A percentile compares a stretch with the other conserved stretches of the same genome.
phyloP scores from a whole-genome alignment of 768 basidiomycete species.

The Pisolithus tinctorius region DNA sequence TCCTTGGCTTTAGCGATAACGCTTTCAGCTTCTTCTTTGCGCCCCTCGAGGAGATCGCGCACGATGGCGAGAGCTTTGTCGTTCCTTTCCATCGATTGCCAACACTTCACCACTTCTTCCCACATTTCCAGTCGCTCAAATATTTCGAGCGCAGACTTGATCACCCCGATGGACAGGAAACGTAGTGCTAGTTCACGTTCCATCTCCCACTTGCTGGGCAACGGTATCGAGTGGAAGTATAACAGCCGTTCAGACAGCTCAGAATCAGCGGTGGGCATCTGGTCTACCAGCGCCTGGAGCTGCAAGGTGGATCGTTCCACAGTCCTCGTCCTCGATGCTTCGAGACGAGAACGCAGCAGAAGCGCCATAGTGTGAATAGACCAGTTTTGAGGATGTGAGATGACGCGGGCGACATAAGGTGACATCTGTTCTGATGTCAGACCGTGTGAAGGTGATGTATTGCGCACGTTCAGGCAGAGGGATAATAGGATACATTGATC shows the following conservation, averaged over 20 bases:
- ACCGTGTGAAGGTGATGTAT: constrained; percentile 84
- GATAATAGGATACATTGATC: constrained; percentile 92
- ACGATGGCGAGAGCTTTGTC: constrained; percentile 80
- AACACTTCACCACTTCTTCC: constrained; percentile 93
- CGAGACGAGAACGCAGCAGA: constrained; percentile 86
- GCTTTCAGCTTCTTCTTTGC: constrained; percentile 74
- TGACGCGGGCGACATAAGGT: constrained; percentile 85
- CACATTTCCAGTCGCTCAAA: constrained; percentile 96
- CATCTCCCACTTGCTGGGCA: constrained; percentile 92
- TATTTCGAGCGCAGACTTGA: constrained; percentile 86
- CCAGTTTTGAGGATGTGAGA: constrained; percentile 91
- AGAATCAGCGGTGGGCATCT: constrained; percentile 88
- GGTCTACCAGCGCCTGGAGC: constrained; percentile 92
- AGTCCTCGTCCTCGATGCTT: constrained; percentile 82
- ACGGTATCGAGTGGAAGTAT: constrained; percentile 72
- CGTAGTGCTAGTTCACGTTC: constrained; percentile 84
- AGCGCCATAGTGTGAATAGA: constrained; percentile 95
- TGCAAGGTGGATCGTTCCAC: constrained; percentile 90
- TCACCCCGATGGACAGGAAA: constrained; percentile 79
- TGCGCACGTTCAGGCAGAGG: constrained; percentile 84
- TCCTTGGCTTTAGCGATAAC: constrained; percentile 59
- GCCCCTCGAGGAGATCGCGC: constrained; percentile 76
- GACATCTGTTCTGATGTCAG: constrained; percentile 89
- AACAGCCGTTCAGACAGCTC: constrained; percentile 63
- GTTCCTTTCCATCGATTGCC: constrained; percentile 69